Conservation (phyloP, 1,139 yeast species). For the Yamadazyma atlantica region DNA sequence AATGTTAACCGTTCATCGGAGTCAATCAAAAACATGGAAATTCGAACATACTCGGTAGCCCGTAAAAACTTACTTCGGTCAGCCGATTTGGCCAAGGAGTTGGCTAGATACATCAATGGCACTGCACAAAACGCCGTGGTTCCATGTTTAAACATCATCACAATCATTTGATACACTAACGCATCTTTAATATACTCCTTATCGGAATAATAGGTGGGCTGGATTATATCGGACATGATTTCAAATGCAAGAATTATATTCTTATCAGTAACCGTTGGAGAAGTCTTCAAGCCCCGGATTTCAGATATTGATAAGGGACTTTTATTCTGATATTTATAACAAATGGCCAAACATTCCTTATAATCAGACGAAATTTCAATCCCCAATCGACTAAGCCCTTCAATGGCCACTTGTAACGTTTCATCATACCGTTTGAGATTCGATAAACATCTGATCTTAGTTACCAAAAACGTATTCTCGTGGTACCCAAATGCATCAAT, state of each 20-base stretch:
- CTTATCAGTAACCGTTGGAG: conserved; percentile 27
- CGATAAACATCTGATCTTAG: conserved; percentile 41
- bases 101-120: conserved; percentile 33
- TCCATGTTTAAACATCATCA: conserved; percentile 27
- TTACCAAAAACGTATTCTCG: conserved; percentile 32
- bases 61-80: conserved; percentile 27
- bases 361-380: conserved; percentile 25
- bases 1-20: conserved; percentile 33
- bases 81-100: conserved; percentile 36
- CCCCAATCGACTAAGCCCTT: conserved; percentile 30
- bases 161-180: conserved; percentile 23
- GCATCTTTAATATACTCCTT: conserved; percentile 23
- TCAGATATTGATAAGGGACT: conserved; percentile 46
- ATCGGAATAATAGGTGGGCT: conserved; percentile 31
- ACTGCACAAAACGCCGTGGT: conserved; percentile 26
- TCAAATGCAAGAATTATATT: conserved; percentile 38
- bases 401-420: conserved; percentile 38
- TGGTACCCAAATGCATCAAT: conserved; percentile 24
- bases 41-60: conserved; percentile 28
- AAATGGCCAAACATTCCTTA: conserved; percentile 22
- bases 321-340: conserved; percentile 24
- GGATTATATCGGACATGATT: conserved; percentile 41
- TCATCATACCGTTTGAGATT: conserved; percentile 30
- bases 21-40: conserved; percentile 42
- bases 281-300: conserved; percentile 32